Base-by-base conservation (phyloP, 139 green algal genomes). In the Closterium sp. region DNA sequence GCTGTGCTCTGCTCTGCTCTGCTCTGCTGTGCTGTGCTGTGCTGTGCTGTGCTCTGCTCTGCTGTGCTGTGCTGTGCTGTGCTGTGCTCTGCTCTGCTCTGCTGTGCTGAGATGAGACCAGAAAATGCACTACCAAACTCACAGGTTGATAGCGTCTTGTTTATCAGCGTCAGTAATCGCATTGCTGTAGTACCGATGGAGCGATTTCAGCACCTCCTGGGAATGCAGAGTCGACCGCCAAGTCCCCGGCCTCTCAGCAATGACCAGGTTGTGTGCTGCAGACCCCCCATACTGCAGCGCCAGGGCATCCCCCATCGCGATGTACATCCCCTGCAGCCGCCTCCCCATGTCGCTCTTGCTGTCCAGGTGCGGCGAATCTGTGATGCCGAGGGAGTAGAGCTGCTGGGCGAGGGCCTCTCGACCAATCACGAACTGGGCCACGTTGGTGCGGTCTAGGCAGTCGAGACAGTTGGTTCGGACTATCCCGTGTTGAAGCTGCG, bases 381-480 rank as follows among this genome's bases (percentile, higher is more conserved):
- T 89, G 22, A 95, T 11, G 31, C 93, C 93, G 27, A 95, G 50
- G 29, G 87, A 86, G 22, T 89, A 30, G 30, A 95, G 93, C 88
- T 99, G 97, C 27, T 91, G 93, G 6, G 96, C 97, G 86, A 99
- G 96, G 0, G 95, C 97, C 34, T 93, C 90, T 85, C 98, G 92
- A 19, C 97, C 97, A 31, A 95, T 96, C 0, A 96, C 96, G 92
- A 97, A 99, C 94, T 98, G 97, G 19, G 96, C 97, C 19, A 99
- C 97, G 92, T 99, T 99, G 87, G 98, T 99, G 62, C 98, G 94
- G 95, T 99, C 98, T 38, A 99, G 95, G 94, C 97, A 99, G 96
- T 99, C 98, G 79, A 99, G 97, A 96, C 98, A 99, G 96, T 99
- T 99, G 91, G 97, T 98, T 10, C 95, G 89, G 30, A 96, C 31